phyloP scores from a whole-genome alignment of 1,139 yeast genomes.

The Wickerhamiella infanticola region DNA sequence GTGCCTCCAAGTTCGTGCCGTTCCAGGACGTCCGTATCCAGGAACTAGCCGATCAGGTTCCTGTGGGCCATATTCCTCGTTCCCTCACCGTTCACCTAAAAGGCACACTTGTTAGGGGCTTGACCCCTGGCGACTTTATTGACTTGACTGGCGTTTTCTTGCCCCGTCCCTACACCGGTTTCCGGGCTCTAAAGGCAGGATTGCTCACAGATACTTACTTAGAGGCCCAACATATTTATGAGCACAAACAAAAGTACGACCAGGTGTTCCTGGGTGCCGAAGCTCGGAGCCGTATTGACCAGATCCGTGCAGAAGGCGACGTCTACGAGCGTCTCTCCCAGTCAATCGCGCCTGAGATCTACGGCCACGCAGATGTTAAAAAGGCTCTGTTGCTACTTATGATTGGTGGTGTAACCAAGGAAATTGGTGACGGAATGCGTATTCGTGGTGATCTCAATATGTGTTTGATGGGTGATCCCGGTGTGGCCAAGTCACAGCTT shows the following conservation, averaged over 20 bases:
- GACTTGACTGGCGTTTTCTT: constrained; percentile 84
- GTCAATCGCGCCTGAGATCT: constrained; percentile 96
- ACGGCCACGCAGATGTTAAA: constrained; percentile 85
- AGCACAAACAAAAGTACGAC: constrained; percentile 82
- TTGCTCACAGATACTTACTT: constrained; percentile 84
- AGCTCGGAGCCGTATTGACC: constrained; percentile 39
- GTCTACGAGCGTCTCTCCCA: constrained; percentile 67
- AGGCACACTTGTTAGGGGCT: constrained; percentile 74
- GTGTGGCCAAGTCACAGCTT: constrained; percentile 97
- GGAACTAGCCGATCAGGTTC: constrained; percentile 91
- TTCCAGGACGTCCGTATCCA: constrained; percentile 94
- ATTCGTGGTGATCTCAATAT: constrained; percentile 96
- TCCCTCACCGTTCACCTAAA: constrained; percentile 68
- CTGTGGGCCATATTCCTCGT: constrained; percentile 95
- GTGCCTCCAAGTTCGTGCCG: constrained; percentile 89
- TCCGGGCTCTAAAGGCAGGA: constrained; percentile 83
- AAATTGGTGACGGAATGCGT: constrained; percentile 89
- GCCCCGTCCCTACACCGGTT: constrained; percentile 94
- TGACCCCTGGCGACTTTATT: constrained; percentile 90
- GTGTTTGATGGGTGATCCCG: constrained; percentile 98
- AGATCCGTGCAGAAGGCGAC: constrained; percentile 43
- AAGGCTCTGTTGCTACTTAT: constrained; percentile 71
- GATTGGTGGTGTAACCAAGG: constrained; percentile 93
- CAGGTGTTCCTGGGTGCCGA: constrained; percentile 38
- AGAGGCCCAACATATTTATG: constrained; percentile 73